These are phyloP conservation scores for Quercus ilex DNA, from an alignment of 306 rosid genomes.

Conservation along the genomic window DNA sequence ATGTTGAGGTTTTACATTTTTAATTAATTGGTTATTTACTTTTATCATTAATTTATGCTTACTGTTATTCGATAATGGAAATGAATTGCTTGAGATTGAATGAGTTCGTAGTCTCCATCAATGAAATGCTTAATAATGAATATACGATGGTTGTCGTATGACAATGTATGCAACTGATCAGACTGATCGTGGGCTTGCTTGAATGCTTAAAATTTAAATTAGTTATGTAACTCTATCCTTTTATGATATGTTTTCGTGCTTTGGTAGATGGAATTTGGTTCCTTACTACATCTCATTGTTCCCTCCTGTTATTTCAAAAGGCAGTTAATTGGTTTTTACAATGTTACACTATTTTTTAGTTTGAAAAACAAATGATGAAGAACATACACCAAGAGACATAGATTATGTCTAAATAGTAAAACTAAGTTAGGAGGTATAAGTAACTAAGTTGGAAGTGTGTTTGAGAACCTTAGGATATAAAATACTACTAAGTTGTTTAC, in stretches of 20 bases:
- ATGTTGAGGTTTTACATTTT: conserved; percentile 9
- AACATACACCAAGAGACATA: no score
- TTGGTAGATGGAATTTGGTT: not conserved
- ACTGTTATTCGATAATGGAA: not conserved
- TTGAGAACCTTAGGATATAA: no score
- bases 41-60: not conserved
- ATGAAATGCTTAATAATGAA: not conserved
- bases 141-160: not conserved
- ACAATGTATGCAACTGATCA: not conserved
- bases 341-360: no score
- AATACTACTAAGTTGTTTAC: not conserved
- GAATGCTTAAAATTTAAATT: not conserved
- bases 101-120: not conserved
- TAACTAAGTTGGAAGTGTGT: no score
- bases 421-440: no score
- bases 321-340: no score
- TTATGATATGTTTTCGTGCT: not conserved
- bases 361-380: no score
- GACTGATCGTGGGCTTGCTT: not conserved
- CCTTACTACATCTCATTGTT: not conserved
- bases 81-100: not conserved
- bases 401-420: no score
- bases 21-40: not conserved
- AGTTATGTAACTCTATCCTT: not conserved
- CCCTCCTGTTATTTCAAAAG: not conserved